Evolutionary conservation across 768 basidiomycete genomes (phyloP).

Genomic region (Boletus huronensis): DNA sequence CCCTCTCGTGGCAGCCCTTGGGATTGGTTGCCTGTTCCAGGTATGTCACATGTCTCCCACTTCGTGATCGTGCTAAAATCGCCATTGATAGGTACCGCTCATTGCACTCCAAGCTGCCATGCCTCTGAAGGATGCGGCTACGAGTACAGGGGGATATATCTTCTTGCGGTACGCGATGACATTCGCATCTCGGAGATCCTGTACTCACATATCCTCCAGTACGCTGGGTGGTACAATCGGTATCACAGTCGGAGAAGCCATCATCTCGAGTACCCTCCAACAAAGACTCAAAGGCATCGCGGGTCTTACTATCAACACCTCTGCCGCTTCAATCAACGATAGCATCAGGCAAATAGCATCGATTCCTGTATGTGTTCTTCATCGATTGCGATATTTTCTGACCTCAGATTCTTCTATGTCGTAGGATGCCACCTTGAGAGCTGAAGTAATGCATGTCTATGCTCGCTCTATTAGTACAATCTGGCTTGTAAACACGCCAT

Average conservation of each 20-base stretch:
- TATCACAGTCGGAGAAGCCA: conserved; percentile 68
- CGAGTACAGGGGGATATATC: conserved; percentile 36
- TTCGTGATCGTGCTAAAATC: neutral
- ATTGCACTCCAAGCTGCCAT: conserved; percentile 42
- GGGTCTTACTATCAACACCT: conserved; percentile 36
- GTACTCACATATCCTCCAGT: conserved; percentile 33
- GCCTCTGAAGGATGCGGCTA: conserved; percentile 45
- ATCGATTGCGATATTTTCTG: conserved; percentile 4
- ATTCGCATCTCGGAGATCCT: neutral
- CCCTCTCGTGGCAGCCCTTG: conserved; percentile 32
- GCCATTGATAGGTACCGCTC: conserved; percentile 24
- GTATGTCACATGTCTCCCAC: conserved; percentile 1
- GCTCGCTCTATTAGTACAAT: conserved; percentile 36
- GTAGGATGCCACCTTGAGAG: conserved; percentile 30
- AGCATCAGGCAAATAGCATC: conserved; percentile 43
- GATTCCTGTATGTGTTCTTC: conserved; percentile 21
- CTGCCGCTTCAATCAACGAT: conserved; percentile 43
- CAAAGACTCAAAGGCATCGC: conserved; percentile 14
- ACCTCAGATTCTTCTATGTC: conserved; percentile 1
- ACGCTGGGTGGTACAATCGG: conserved; percentile 73
- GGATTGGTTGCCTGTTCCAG: conserved; percentile 36
- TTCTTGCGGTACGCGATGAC: conserved; percentile 28
- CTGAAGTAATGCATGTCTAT: conserved; percentile 36
- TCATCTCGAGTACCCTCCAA: conserved; percentile 53
- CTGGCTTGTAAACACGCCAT: conserved; percentile 37